Evolutionary conservation across 768 basidiomycete genomes (phyloP).

Genomic region (Auriculariales sp.): DNA sequence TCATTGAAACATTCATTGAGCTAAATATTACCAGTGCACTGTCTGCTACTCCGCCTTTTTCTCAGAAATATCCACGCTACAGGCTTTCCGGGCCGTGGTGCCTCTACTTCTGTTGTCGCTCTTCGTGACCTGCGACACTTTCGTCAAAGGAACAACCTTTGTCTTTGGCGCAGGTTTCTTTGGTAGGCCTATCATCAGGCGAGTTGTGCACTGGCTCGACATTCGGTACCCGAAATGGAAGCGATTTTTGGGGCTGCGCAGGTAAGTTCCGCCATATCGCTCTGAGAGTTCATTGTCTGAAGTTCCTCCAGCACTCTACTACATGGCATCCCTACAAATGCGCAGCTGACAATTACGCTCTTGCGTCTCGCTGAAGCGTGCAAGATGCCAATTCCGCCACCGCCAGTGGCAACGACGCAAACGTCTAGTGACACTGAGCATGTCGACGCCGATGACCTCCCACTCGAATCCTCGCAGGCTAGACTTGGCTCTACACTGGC

Average conservation of each 20-base stretch:
- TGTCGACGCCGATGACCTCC: slow-evolving; percentile 2
- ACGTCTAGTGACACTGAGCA: slow-evolving; percentile 7
- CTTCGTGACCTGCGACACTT: slow-evolving; percentile 16
- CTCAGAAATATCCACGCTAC: slow-evolving; percentile 13
- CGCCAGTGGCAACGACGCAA: slow-evolving; percentile 12
- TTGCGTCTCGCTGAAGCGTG: slow-evolving; percentile 24
- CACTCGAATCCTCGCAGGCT: not conserved
- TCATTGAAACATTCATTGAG: too few species aligned
- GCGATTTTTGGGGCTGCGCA: slow-evolving; percentile 19
- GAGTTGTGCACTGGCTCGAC: slow-evolving; percentile 16
- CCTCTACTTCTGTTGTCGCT: slow-evolving; percentile 16
- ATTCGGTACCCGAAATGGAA: slow-evolving; percentile 21
- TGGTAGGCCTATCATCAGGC: slow-evolving; percentile 22
- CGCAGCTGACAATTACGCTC: slow-evolving; percentile 27
- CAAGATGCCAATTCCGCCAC: slow-evolving; percentile 24
- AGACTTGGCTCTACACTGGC: not conserved
- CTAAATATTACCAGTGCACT: slow-evolving; percentile 24
- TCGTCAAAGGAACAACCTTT: slow-evolving; percentile 17
- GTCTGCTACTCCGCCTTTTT: slow-evolving; percentile 23
- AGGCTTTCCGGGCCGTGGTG: slow-evolving; percentile 16
- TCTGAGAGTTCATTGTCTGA: not conserved
- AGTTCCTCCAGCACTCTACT: slow-evolving; percentile 18
- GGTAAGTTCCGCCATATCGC: slow-evolving; percentile 21
- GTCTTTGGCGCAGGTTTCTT: slow-evolving; percentile 25
- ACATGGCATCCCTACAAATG: slow-evolving; percentile 26